Base-by-base conservation (phyloP, 2,329 filamentous ascomycete species). In the Colletotrichum sp. region DNA sequence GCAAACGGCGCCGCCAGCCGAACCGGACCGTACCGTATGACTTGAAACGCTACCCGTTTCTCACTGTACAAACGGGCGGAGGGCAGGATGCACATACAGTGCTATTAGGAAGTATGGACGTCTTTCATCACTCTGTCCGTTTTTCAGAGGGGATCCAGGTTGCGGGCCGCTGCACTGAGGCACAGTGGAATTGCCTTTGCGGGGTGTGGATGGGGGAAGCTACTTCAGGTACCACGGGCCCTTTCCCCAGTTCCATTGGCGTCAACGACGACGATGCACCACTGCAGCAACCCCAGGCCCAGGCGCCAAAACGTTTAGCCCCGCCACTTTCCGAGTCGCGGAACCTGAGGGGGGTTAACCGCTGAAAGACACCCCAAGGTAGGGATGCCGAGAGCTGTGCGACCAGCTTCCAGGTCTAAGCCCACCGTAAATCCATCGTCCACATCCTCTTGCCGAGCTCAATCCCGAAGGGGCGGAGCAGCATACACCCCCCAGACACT, bases 221-320 rank as follows among this genome's bases (percentile, higher is more conserved):
- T 36, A 34, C 70, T 34, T 61, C 55, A 58, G 28, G 18, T 61
- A 56, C 34, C 60, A 66, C 39, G 58, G 71, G 66, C 13, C 36
- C 28, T 52, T 75, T 75, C n/a, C 30, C 61, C 61, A 43, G 30
- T 52, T 52, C 43, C n/a, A 52, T 52, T 52, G 43, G 43, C 12
- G n/a, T 48, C 43, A 25, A 52, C 43, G 43, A 52, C n/a, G n/a
- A 52, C n/a, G 43, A 52, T 52, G 43, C 43, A 64, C 61, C 22
- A 15, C 22, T 64, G n/a, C 61, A 32, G 22, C 34, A 64, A 22
- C 25, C 27, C 27, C 30, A 7, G 61, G 61, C 62, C 27, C 73
- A 73, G 28, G 65, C 74, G 74, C 70, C 66, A 75, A 75, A 75
- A 76, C 74, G 61, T 76, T 76, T 76, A 76, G 71, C 74, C 74